Conservation (phyloP, 306 rosid genomes). For the Cercis canadensis region DNA sequence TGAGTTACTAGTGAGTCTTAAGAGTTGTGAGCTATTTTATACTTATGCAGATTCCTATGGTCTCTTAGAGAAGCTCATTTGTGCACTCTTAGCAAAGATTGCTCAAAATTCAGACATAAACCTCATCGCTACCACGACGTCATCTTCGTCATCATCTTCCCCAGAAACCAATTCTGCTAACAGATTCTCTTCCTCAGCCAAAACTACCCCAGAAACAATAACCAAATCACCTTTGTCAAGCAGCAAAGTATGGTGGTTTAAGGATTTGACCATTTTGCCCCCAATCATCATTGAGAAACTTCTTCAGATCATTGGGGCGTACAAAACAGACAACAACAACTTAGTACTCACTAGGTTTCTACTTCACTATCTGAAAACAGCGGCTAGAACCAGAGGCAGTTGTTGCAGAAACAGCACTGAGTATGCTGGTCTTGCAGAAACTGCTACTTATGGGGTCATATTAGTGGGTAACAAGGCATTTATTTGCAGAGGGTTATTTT, state of each 20-base stretch:
- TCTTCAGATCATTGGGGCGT: constrained; percentile 52
- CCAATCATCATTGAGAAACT: constrained; percentile 68
- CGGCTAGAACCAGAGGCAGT: constrained; percentile 38
- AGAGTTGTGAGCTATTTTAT: constrained; percentile 46
- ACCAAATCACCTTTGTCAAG: constrained; percentile 43
- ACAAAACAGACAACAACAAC: constrained; percentile 53
- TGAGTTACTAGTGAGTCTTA: constrained; percentile 57
- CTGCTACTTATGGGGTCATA: constrained; percentile 64
- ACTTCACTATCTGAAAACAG: constrained; percentile 62
- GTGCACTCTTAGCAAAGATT: constrained; percentile 58
- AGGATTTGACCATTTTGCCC: constrained; percentile 65
- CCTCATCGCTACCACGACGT: constrained; percentile 31
- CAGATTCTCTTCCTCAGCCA: constrained; percentile 52
- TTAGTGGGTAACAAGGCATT: constrained; percentile 52
- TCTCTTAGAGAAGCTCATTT: constrained; percentile 62
- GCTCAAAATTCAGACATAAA: constrained; percentile 54
- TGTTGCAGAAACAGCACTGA: constrained; percentile 31
- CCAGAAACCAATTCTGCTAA: constrained; percentile 48
- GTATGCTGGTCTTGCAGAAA: constrained; percentile 62
- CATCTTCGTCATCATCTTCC: constrained; percentile 62
- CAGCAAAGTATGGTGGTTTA: constrained; percentile 78
- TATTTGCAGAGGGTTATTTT: constrained; percentile 71
- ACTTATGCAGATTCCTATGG: constrained; percentile 57
- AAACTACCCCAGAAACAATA: constrained; percentile 55
- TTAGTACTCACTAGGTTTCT: constrained; percentile 68